A percentile compares a stretch with the other conserved stretches of the same genome.
Evolutionary conservation across 106 monocot species (phyloP).

Genomic region (Dioscorea dumetorum): DNA sequence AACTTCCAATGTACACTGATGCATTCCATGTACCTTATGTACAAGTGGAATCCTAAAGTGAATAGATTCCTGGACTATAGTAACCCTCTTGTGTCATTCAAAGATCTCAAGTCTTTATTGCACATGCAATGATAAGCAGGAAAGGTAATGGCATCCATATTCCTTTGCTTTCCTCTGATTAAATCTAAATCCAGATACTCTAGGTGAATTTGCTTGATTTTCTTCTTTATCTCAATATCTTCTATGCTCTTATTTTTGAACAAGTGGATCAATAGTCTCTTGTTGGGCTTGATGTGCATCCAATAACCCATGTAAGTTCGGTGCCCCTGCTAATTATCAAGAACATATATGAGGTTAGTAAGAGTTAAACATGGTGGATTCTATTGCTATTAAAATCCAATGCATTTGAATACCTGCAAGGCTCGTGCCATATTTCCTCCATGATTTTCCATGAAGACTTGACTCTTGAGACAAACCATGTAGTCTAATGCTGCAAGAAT

Average conservation of each 20-base stretch:
- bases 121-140: conserved; percentile 28
- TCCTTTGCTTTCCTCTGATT: not conserved
- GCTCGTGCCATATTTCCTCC: conserved; percentile 48
- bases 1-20: no score
- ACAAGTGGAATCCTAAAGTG: no score
- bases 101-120: not conserved
- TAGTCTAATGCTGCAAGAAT: conserved; percentile 45
- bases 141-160: conserved; percentile 19
- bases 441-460: conserved; percentile 42
- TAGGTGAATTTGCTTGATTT: conserved; percentile 28
- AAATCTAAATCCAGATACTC: conserved; percentile 2
- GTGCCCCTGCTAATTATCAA: conserved; percentile 20
- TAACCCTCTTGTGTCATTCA: no score
- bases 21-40: no score
- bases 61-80: no score
- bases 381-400: not conserved
- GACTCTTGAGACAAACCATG: conserved; percentile 33
- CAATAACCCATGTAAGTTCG: conserved; percentile 29
- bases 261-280: conserved; percentile 29
- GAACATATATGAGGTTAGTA: not conserved
- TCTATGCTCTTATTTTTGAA: conserved; percentile 19
- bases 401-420: conserved; percentile 18
- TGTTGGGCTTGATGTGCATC: conserved; percentile 36
- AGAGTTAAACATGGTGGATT: not conserved
- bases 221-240: conserved; percentile 17